Evolutionary conservation across 805 yeast genomes (phyloP).

Genomic region (Yamadazyma insecticola): DNA sequence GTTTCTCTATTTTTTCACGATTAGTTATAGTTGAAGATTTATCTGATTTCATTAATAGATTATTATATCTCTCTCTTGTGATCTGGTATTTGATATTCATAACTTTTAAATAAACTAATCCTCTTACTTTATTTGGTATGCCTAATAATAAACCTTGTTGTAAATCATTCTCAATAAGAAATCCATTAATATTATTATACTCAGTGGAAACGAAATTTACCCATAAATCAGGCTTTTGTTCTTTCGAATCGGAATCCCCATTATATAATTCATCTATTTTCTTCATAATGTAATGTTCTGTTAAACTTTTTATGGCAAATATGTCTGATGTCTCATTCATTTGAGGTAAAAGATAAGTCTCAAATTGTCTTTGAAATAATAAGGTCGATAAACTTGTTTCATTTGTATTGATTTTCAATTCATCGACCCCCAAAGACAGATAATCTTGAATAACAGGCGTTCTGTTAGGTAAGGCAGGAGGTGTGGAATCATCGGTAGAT

Average conservation of each 20-base stretch:
- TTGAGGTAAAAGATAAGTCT: slow-evolving; percentile 15
- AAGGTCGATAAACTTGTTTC: slow-evolving; percentile 1
- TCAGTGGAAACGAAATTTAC: slow-evolving; percentile 3
- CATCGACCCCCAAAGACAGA: no score
- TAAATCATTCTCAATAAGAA: slow-evolving; percentile 9
- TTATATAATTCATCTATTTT: slow-evolving; percentile 1
- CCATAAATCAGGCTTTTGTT: slow-evolving; percentile 6
- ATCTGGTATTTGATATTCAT: slow-evolving; percentile 26
- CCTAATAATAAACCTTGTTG: slow-evolving; percentile 23
- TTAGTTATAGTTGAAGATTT: slow-evolving; percentile 4
- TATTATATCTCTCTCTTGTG: slow-evolving; percentile 26
- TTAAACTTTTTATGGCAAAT: slow-evolving; percentile 7
- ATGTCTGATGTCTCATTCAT: slow-evolving; percentile 23
- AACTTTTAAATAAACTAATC: slow-evolving; percentile 27
- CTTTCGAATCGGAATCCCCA: not conserved
- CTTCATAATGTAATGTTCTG: slow-evolving; percentile 5
- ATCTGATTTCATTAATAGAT: slow-evolving; percentile 24
- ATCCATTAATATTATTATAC: slow-evolving; percentile 7
- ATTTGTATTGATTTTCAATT: no score
- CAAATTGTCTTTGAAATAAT: slow-evolving; percentile 14
- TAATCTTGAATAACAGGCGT: no score
- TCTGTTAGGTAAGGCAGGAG: no score
- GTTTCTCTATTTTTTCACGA: slow-evolving; percentile 13
- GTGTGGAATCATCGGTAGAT: no score
- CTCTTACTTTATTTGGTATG: slow-evolving; percentile 26